phyloP scores from a whole-genome alignment of 2,329 filamentous ascomycete genomes.

The Camptophora hylomeconis region DNA sequence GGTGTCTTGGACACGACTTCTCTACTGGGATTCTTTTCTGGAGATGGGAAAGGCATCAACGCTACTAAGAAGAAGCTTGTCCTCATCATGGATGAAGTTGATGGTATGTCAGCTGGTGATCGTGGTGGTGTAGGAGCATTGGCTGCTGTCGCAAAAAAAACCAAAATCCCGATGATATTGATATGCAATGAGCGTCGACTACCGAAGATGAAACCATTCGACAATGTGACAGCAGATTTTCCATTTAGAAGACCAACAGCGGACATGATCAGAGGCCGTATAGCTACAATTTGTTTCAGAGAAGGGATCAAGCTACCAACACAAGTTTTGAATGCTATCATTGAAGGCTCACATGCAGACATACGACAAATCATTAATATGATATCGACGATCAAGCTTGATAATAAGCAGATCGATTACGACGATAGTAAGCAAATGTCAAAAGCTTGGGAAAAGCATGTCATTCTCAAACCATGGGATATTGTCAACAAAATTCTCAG shows the following conservation, averaged over 20 bases:
- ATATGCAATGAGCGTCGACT: slow-evolving; percentile 92
- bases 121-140: slow-evolving; percentile 89
- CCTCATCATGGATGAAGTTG: slow-evolving; percentile 96
- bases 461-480: slow-evolving; percentile 95
- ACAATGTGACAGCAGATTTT: slow-evolving; percentile 70
- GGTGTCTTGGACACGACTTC: slow-evolving; percentile 92
- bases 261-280: slow-evolving; percentile 78
- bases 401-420: slow-evolving; percentile 60
- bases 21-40: slow-evolving; percentile 77
- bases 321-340: slow-evolving; percentile 78
- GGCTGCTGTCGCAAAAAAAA: slow-evolving; percentile 90
- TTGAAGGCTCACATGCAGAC: slow-evolving; percentile 89
- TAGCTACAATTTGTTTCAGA: slow-evolving; percentile 89
- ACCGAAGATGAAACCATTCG: slow-evolving; percentile 98
- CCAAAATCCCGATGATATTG: slow-evolving; percentile 83
- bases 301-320: slow-evolving; percentile 78
- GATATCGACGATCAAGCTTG: slow-evolving; percentile 86
- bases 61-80: slow-evolving; percentile 80
- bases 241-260: slow-evolving; percentile 80
- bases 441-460: slow-evolving; percentile 96
- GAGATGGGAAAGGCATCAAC: slow-evolving; percentile 69
- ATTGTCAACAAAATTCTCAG: slow-evolving; percentile 88
- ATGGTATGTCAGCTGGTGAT: slow-evolving; percentile 96
- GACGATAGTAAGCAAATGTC: slow-evolving; percentile 87
- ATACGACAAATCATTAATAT: slow-evolving; percentile 99